Conservation (phyloP, 2,329 filamentous ascomycete genomes). For the Chaetomium sp. region DNA sequence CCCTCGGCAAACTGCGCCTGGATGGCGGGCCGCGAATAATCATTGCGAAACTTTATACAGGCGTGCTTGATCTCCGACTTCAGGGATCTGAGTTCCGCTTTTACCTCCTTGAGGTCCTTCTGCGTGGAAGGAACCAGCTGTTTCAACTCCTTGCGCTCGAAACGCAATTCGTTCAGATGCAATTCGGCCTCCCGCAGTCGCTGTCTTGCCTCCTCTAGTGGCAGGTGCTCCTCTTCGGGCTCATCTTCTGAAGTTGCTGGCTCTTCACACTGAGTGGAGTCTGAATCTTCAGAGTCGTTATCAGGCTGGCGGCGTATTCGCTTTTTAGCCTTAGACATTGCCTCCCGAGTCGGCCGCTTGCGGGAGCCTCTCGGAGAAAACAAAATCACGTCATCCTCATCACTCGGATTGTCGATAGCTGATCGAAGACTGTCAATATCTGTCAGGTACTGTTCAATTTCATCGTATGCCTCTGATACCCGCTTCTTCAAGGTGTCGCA, state of each 20-base stretch:
- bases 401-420: conserved; percentile 21
- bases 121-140: conserved; percentile 36
- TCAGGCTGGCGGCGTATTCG: background rate
- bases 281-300: background rate
- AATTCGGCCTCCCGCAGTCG: background rate
- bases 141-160: conserved; percentile 44
- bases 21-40: conserved; percentile 57
- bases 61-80: conserved; percentile 35
- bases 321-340: conserved; percentile 11
- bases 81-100: conserved; percentile 41
- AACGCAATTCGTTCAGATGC: conserved; percentile 25
- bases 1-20: conserved; percentile 56
- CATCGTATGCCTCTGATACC: background rate
- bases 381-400: conserved; percentile 2
- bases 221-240: conserved; percentile 5
- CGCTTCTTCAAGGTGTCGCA: background rate
- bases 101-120: conserved; percentile 42
- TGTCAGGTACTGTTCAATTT: conserved; percentile 13
- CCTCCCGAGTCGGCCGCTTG: conserved; percentile 18
- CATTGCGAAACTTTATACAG: conserved; percentile 59
- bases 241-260: background rate
- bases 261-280: conserved; percentile 14
- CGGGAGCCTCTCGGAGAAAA: background rate
- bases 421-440: conserved; percentile 35
- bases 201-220: conserved; percentile 1